Evolutionary conservation across 1,284 basidiomycete species (phyloP).

Genomic region (Fomitopsis pinicola): DNA sequence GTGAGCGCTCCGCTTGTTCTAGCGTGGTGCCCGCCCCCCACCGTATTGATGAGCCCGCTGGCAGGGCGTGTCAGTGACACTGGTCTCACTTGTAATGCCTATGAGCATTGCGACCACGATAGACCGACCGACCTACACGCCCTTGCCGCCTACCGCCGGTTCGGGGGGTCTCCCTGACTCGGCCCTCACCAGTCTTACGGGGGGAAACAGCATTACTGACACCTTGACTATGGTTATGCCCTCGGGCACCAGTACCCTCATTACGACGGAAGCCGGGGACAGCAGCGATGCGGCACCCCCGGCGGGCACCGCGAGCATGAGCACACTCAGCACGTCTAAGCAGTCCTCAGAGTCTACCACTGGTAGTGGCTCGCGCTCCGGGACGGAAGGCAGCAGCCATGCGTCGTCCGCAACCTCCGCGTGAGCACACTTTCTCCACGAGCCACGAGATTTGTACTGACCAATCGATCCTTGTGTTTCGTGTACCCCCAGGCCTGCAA

Average conservation of each 20-base stretch:
- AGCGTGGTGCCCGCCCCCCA: background rate
- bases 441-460: background rate
- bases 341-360: background rate
- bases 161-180: too few species aligned
- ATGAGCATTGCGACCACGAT: background rate
- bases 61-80: too few species aligned
- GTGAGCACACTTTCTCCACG: background rate
- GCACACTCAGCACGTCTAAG: too few species aligned
- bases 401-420: background rate
- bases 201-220: too few species aligned
- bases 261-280: too few species aligned
- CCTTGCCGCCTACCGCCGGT: too few species aligned
- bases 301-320: background rate
- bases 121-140: too few species aligned
- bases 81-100: too few species aligned
- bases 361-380: background rate
- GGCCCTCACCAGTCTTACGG: too few species aligned
- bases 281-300: too few species aligned
- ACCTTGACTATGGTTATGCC: too few species aligned
- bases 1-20: conserved; percentile 32
- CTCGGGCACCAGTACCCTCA: too few species aligned
- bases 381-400: background rate
- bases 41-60: background rate
- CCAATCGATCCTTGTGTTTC: background rate
- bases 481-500: conserved; percentile 10